phyloP scores from a whole-genome alignment of 495 filamentous ascomycete genomes.

The Durotheca rogersii region DNA sequence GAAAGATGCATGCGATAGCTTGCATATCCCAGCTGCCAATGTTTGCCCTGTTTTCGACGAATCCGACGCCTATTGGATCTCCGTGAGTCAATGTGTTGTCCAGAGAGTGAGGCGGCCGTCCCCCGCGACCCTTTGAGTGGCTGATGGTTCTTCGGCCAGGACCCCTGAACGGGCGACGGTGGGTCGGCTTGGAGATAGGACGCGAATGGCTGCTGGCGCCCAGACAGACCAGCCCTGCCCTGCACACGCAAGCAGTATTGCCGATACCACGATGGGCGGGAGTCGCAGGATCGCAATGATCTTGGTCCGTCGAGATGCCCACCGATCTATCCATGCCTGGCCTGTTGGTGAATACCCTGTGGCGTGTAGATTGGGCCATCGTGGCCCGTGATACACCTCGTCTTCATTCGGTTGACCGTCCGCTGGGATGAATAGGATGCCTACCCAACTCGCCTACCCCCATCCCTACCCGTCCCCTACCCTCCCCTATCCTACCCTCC shows the following conservation, averaged over 20 bases:
- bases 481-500: too few relatives aligned
- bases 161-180: constrained; percentile 25
- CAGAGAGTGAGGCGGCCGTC: constrained; percentile 35
- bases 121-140: constrained; percentile 33
- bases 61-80: constrained; percentile 32
- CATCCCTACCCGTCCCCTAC: too few relatives aligned
- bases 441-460: constrained; percentile 10
- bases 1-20: constrained; percentile 36
- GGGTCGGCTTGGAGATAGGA: constrained; percentile 20
- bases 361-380: constrained; percentile 1
- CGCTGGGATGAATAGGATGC: constrained; percentile 13
- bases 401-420: constrained; percentile 26
- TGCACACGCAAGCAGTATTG: not conserved
- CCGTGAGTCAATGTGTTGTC: constrained; percentile 37
- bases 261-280: not conserved
- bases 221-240: constrained; percentile 1
- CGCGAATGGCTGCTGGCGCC: too few relatives aligned
- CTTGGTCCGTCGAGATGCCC: constrained; percentile 24
- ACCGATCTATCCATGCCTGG: constrained; percentile 15
- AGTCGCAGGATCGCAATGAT: constrained; percentile 10
- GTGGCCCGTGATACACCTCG: constrained; percentile 1
- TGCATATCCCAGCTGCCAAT: constrained; percentile 32
- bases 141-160: constrained; percentile 26
- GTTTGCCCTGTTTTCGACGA: constrained; percentile 33
- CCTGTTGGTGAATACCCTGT: constrained; percentile 6